Percentiles rank a stretch among this genome's conserved stretches.
phyloP scores from a whole-genome alignment of 306 rosid genomes.

The Gastrolobium villosum region DNA sequence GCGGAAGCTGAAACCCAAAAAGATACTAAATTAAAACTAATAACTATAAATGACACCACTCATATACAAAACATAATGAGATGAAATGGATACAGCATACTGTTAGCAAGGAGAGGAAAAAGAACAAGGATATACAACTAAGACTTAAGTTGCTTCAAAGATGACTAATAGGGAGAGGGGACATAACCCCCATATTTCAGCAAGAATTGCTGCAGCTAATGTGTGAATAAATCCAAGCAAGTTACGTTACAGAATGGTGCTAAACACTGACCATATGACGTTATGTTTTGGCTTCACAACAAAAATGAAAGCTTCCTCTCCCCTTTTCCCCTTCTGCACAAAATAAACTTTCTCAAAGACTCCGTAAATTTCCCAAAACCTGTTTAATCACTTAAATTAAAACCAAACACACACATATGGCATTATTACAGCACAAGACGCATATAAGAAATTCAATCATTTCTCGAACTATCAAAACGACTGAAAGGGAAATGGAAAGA shows the following conservation, averaged over 20 bases:
- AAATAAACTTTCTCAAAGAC: neutral
- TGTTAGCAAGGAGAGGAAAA: neutral
- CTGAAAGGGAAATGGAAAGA: neutral
- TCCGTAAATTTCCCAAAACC: neutral
- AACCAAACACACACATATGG: neutral
- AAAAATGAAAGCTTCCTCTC: neutral
- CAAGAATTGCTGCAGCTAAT: slow-evolving; percentile 3
- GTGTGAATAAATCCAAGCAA: slow-evolving; percentile 12
- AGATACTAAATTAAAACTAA: neutral
- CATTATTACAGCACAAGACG: neutral
- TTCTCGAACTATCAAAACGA: neutral
- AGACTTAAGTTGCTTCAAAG: neutral
- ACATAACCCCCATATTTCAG: neutral
- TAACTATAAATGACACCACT: slow-evolving; percentile 4
- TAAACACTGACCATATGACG: slow-evolving; percentile 14
- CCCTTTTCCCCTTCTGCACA: neutral
- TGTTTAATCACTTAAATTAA: neutral
- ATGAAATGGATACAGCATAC: slow-evolving; percentile 7
- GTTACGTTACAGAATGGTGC: neutral
- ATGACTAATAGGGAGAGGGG: neutral
- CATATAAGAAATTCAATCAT: neutral
- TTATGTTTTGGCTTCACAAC: slow-evolving; percentile 6
- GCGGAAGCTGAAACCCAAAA: slow-evolving; percentile 56
- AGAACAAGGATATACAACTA: neutral
- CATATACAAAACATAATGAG: neutral